phyloP scores from a whole-genome alignment of 345 rosid species.

The Brassica rapa region DNA sequence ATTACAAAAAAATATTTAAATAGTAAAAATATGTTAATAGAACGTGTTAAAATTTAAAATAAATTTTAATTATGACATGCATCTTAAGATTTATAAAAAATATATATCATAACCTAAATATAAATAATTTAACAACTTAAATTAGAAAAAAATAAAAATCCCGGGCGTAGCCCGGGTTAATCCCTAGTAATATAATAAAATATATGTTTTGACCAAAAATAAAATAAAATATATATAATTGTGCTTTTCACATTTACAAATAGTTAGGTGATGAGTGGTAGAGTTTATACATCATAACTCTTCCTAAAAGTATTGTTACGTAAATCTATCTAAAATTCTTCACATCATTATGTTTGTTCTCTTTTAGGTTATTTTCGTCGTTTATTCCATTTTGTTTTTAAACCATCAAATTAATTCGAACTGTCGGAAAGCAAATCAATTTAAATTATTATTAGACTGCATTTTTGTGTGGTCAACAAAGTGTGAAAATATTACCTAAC shows the following conservation, averaged over 20 bases:
- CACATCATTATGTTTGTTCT: not conserved
- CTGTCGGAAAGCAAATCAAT: not conserved
- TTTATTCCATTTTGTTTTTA: not conserved
- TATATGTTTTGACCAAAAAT: too few species aligned
- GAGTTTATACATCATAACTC: not conserved
- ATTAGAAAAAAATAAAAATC: too few species aligned
- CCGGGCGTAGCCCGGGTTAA: too few species aligned
- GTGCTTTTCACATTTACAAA: not conserved
- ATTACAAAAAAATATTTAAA: too few species aligned
- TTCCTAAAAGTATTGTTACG: not conserved
- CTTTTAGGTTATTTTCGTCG: not conserved
- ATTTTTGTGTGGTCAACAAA: not conserved
- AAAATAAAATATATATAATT: not conserved
- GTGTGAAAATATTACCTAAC: not conserved
- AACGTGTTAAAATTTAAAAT: too few species aligned
- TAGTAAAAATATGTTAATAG: too few species aligned
- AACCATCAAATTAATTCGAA: not conserved
- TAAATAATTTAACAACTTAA: too few species aligned
- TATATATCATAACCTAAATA: too few species aligned
- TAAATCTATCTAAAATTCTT: not conserved
- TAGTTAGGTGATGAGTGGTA: constrained; percentile 15
- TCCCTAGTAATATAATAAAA: too few species aligned
- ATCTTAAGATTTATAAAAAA: too few species aligned
- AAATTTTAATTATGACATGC: too few species aligned
- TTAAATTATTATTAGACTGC: not conserved